These are phyloP conservation scores for Leccinum insolens DNA, from an alignment of 1,284 basidiomycete genomes.

Conservation along the genomic window DNA sequence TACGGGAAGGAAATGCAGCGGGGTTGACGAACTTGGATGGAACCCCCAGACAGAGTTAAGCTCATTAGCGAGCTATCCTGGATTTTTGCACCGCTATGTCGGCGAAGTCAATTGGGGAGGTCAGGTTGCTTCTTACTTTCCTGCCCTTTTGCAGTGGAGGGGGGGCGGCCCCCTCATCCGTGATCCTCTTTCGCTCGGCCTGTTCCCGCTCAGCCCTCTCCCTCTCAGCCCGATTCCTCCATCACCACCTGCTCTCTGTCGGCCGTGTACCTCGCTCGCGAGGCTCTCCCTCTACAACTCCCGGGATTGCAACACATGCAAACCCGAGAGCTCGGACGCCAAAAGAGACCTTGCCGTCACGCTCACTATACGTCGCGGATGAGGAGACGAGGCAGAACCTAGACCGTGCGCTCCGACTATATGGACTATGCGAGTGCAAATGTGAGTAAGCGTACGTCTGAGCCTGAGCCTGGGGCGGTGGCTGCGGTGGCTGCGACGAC, in stretches of 20 bases:
- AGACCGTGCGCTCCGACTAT: conserved; percentile 27
- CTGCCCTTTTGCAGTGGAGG: neutral
- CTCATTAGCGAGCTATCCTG: conserved; percentile 22
- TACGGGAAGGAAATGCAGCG: conserved; percentile 28
- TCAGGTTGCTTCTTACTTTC: conserved; percentile 4
- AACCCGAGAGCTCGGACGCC: conserved; percentile 27
- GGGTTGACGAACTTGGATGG: conserved; percentile 34
- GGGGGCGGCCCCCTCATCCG: too few species aligned
- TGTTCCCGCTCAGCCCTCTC: conserved; percentile 6
- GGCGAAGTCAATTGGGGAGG: too few species aligned
- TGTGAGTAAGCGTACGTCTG: neutral
- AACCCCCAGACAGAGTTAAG: conserved; percentile 34
- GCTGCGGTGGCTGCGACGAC: neutral
- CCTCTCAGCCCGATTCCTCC: conserved; percentile 17
- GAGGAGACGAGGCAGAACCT: conserved; percentile 33
- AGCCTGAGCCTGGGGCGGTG: neutral
- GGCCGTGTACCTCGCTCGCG: conserved; percentile 16
- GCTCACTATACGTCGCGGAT: conserved; percentile 27
- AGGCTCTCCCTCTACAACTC: conserved; percentile 24
- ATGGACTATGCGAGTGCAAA: conserved; percentile 7
- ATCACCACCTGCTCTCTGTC: conserved; percentile 21
- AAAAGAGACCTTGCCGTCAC: conserved; percentile 29
- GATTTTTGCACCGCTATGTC: conserved; percentile 24
- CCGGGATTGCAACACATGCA: conserved; percentile 24
- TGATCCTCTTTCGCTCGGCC: too few species aligned